Evolutionary conservation across 768 basidiomycete species (phyloP).

Genomic region (Kwoniella pini): DNA sequence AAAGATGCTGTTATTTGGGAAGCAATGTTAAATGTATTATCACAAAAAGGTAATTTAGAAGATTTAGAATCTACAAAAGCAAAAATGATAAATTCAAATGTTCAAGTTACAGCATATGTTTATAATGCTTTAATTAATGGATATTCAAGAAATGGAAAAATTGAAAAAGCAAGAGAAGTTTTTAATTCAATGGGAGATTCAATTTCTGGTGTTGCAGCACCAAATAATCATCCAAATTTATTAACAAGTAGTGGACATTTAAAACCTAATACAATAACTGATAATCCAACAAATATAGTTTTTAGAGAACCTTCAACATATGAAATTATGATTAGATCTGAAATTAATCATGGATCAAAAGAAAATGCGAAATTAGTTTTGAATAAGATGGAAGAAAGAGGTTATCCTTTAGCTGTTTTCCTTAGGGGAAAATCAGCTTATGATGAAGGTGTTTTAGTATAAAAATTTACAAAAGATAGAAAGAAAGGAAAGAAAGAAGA

Average conservation of each 20-base stretch:
- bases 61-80: slow-evolving; percentile 69
- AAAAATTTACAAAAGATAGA: not conserved
- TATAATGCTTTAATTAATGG: slow-evolving; percentile 81
- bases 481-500: not conserved
- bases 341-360: slow-evolving; percentile 74
- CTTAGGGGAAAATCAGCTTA: slow-evolving; percentile 38
- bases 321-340: slow-evolving; percentile 93
- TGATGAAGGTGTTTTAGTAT: slow-evolving; percentile 22
- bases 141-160: slow-evolving; percentile 67
- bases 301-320: slow-evolving; percentile 71
- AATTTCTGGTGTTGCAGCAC: slow-evolving; percentile 73
- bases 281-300: slow-evolving; percentile 61
- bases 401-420: slow-evolving; percentile 50
- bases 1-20: slow-evolving; percentile 84
- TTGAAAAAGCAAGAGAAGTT: slow-evolving; percentile 70
- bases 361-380: slow-evolving; percentile 71
- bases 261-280: slow-evolving; percentile 41
- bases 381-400: slow-evolving; percentile 65
- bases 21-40: slow-evolving; percentile 80
- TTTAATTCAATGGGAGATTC: slow-evolving; percentile 83
- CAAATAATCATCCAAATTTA: slow-evolving; percentile 81
- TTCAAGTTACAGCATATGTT: slow-evolving; percentile 93
- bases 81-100: slow-evolving; percentile 64
- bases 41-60: slow-evolving; percentile 74
- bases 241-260: slow-evolving; percentile 56